phyloP scores from a whole-genome alignment of 805 yeast species.

The Pichia heedii region DNA sequence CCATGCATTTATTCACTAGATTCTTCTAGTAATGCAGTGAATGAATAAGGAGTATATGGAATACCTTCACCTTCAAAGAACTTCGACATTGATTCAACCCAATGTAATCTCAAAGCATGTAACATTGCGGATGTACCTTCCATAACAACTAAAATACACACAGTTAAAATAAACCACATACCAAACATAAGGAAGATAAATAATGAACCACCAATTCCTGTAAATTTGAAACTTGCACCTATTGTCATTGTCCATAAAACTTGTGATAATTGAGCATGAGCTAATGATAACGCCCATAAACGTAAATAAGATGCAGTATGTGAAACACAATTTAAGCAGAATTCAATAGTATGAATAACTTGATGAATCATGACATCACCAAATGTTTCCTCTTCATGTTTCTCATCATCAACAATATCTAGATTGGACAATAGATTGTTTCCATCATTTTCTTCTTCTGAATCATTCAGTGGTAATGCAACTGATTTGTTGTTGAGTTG shows the following conservation, averaged over 20 bases:
- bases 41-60: slow-evolving; percentile 82
- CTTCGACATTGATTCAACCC: slow-evolving; percentile 99
- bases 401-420: slow-evolving; percentile 41
- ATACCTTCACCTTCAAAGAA: slow-evolving; percentile 96
- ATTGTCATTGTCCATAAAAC: slow-evolving; percentile 97
- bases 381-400: slow-evolving; percentile 54
- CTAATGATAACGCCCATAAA: slow-evolving; percentile 94
- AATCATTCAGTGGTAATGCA: slow-evolving; percentile 26
- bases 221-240: slow-evolving; percentile 58
- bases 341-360: slow-evolving; percentile 95
- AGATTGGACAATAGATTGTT: slow-evolving; percentile 27
- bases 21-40: slow-evolving; percentile 27
- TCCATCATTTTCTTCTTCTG: slow-evolving; percentile 17
- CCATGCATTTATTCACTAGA: too few species aligned
- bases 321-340: slow-evolving; percentile 94
- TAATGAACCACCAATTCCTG: slow-evolving; percentile 59
- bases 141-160: slow-evolving; percentile 87
- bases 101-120: slow-evolving; percentile 95
- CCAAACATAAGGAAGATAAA: slow-evolving; percentile 77
- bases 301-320: slow-evolving; percentile 96
- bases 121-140: slow-evolving; percentile 99
- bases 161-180: slow-evolving; percentile 91
- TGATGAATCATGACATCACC: slow-evolving; percentile 97
- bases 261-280: slow-evolving; percentile 92
- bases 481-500: slow-evolving; percentile 43